Percentiles rank a stretch among this genome's conserved stretches.
These are phyloP conservation scores for Salix brachista DNA, from an alignment of 345 rosid species.

Conservation along the genomic window DNA sequence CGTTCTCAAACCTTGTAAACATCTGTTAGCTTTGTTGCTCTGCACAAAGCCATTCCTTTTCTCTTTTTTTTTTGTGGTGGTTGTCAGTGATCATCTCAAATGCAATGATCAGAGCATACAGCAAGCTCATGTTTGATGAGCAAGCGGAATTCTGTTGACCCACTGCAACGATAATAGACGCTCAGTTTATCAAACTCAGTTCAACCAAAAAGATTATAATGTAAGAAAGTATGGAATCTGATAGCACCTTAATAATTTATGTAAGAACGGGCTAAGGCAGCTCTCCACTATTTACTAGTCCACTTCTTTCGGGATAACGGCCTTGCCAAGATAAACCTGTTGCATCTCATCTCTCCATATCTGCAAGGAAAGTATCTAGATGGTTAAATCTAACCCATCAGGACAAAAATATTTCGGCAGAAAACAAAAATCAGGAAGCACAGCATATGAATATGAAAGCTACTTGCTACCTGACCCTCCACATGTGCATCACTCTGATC, in stretches of 20 bases:
- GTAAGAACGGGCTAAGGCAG: not conserved
- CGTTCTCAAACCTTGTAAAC: constrained; percentile 3
- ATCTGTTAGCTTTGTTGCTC: not conserved
- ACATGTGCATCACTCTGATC: not conserved
- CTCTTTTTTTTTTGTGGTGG: not conserved
- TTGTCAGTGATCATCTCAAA: not conserved
- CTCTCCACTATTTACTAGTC: constrained; percentile 38
- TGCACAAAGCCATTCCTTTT: not conserved
- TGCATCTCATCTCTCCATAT: constrained; percentile 97
- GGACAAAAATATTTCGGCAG: not conserved
- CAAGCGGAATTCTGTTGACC: not conserved
- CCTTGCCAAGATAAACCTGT: constrained; percentile 68
- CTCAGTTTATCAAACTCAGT: not conserved
- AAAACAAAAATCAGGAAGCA: not conserved
- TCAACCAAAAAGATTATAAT: not conserved
- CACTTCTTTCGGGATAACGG: constrained; percentile 47
- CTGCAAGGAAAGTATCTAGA: constrained; percentile 27
- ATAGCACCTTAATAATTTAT: constrained; percentile 19
- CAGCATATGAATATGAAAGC: not conserved
- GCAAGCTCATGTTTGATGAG: not conserved
- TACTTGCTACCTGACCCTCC: not conserved
- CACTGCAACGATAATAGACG: constrained; percentile 4
- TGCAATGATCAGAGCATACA: not conserved
- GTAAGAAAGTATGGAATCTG: not conserved
- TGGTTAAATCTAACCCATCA: not conserved